Evolutionary conservation across 1,139 yeast species (phyloP).

Genomic region (Taphrina sp.): DNA sequence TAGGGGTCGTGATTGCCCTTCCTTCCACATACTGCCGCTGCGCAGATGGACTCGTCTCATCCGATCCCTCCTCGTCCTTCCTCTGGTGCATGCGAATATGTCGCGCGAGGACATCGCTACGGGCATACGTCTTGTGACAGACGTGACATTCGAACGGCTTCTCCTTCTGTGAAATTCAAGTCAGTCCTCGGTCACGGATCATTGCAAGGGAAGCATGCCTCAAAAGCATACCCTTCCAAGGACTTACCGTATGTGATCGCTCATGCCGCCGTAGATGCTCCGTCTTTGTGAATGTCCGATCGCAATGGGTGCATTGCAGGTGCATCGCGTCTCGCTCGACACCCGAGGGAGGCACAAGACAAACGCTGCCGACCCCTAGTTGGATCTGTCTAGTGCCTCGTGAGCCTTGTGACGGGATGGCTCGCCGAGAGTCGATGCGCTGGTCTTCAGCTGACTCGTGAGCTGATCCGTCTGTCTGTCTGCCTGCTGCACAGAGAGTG

Average conservation of each 20-base stretch:
- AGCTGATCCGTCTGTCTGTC: too few relatives aligned
- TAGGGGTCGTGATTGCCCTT: not conserved
- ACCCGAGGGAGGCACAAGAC: too few relatives aligned
- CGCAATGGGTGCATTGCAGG: constrained; percentile 28
- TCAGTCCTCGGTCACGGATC: too few relatives aligned
- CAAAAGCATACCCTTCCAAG: too few relatives aligned
- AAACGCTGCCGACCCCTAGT: too few relatives aligned
- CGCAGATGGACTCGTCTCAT: not conserved
- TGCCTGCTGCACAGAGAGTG: too few relatives aligned
- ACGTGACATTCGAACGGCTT: constrained; percentile 29
- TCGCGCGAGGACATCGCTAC: constrained; percentile 30
- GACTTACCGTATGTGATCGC: constrained; percentile 23
- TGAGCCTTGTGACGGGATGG: too few relatives aligned
- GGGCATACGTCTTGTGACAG: constrained; percentile 29
- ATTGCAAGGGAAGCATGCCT: too few relatives aligned
- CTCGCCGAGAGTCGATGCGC: too few relatives aligned
- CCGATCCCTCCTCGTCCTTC: constrained; percentile 1
- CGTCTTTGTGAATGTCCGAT: constrained; percentile 29
- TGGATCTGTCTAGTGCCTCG: too few relatives aligned
- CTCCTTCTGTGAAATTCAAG: constrained; percentile 15
- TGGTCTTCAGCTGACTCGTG: too few relatives aligned
- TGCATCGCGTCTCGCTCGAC: too few relatives aligned
- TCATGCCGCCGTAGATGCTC: constrained; percentile 30
- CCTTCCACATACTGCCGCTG: not conserved
- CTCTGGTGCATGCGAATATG: constrained; percentile 27